Evolutionary conservation across 1,284 basidiomycete genomes (phyloP).

Genomic region (Schizopora paradoxa): DNA sequence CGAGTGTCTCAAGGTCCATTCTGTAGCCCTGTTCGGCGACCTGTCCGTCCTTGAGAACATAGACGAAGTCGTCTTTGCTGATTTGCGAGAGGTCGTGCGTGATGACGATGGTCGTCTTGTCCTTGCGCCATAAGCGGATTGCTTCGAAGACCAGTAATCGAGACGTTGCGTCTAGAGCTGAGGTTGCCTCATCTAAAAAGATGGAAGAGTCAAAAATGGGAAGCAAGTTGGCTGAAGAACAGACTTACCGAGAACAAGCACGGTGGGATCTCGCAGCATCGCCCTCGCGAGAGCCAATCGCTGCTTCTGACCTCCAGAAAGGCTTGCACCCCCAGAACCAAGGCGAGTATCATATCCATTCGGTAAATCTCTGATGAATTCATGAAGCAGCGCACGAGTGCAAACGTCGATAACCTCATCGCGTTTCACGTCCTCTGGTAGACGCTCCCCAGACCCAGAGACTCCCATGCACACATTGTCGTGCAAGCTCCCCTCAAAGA

Average conservation of each 20-base stretch:
- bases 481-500: conserved; percentile 79
- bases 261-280: conserved; percentile 78
- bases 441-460: conserved; percentile 37
- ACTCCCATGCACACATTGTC: conserved; percentile 87
- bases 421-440: conserved; percentile 49
- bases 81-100: conserved; percentile 94
- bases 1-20: conserved; percentile 67
- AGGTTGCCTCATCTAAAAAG: conserved; percentile 86
- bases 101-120: conserved; percentile 92
- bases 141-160: conserved; percentile 87
- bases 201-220: not conserved
- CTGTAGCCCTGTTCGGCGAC: conserved; percentile 91
- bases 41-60: conserved; percentile 78
- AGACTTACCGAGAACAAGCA: conserved; percentile 83
- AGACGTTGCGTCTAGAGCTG: conserved; percentile 87
- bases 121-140: conserved; percentile 75
- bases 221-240: conserved; percentile 5
- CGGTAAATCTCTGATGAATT: conserved; percentile 80
- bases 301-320: conserved; percentile 94
- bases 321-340: conserved; percentile 66
- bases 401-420: conserved; percentile 80
- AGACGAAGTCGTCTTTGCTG: conserved; percentile 75
- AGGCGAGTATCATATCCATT: conserved; percentile 85
- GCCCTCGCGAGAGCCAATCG: conserved; percentile 89
- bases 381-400: conserved; percentile 81